Base-by-base conservation (phyloP, 495 filamentous ascomycete species). In the Penicillium nucicola region DNA sequence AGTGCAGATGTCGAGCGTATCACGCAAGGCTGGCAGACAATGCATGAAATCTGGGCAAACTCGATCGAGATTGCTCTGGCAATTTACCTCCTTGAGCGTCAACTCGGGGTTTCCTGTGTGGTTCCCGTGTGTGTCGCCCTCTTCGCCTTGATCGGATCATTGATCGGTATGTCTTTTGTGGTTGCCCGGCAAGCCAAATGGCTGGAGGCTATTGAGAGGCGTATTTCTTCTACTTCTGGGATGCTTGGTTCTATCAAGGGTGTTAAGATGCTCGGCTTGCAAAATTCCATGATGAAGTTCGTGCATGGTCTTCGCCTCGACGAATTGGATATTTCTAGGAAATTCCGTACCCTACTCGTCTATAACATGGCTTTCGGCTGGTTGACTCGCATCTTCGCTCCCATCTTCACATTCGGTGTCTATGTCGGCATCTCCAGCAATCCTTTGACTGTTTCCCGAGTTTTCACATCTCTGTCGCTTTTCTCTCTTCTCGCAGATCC, bases 251-350 rank as follows among this genome's bases (percentile, higher is more conserved):
- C 78, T 0, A 81, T 84, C 56, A 85, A 85, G 52, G 76, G 77
- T 17, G 66, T 88, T 33, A 87, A 86, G 52, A 82, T 85, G 77
- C 72, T 82, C 5, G 84, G 83, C 1, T 59, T 86, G 17, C 62
- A 66, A 23, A 45, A 65, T 17, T 58, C 61, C 3, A 54, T 70
- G 8, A 67, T 70, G 68, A 62, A 50, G 11, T 58, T 56, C 15
- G 65, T 87, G 1, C 72, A 83, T 36, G 53, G 60, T 0, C 60
- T 86, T 25, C 75, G 81, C 8, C 62, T 81, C 12, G 70, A 81
- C 13, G 85, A 89, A 50, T 47, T 87, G 3, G 54, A 69, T 0
- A 81, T 79, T 42, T 82, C 81, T 0, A 80, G 69, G 44, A 70
- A 65, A 15, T 78, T 86, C 22, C 66, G 86, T 38, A 77, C 66